phyloP scores from a whole-genome alignment of 2,329 filamentous ascomycete species.

The Dendrostoma leiphaemia region DNA sequence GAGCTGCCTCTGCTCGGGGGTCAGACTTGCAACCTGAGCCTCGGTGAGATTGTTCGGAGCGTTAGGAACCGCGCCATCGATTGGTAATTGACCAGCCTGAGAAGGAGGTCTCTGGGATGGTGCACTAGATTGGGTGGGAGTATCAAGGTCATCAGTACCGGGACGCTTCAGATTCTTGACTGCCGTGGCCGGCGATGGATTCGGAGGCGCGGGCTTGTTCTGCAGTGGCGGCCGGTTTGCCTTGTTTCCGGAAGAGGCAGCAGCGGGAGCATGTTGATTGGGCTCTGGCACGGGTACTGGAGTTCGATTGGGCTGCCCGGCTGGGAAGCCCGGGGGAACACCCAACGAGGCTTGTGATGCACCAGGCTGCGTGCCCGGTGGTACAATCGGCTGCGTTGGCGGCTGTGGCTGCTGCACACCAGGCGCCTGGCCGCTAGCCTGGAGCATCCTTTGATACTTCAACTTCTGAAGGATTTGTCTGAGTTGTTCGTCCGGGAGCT shows the following conservation, averaged over 20 bases:
- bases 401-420: background rate
- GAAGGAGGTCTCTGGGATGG: conserved; percentile 28
- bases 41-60: conserved; percentile 27
- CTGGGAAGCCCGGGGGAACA: conserved; percentile 23
- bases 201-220: conserved; percentile 34
- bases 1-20: conserved; percentile 43
- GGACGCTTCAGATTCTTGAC: conserved; percentile 51
- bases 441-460: conserved; percentile 18
- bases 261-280: conserved; percentile 23
- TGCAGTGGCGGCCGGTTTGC: conserved; percentile 28
- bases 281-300: conserved; percentile 23
- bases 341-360: background rate
- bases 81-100: conserved; percentile 8
- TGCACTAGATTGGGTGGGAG: conserved; percentile 23
- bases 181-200: conserved; percentile 36
- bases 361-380: conserved; percentile 8
- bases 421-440: conserved; percentile 17
- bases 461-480: conserved; percentile 19
- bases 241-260: conserved; percentile 17
- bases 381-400: conserved; percentile 7
- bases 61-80: background rate
- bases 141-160: conserved; percentile 45
- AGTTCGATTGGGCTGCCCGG: conserved; percentile 22
- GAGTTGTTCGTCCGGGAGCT: conserved; percentile 24
- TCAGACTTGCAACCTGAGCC: conserved; percentile 40